These are phyloP conservation scores for Oryza australiensis DNA, from an alignment of 176 grass and related monocot genomes.

Conservation along the genomic window DNA sequence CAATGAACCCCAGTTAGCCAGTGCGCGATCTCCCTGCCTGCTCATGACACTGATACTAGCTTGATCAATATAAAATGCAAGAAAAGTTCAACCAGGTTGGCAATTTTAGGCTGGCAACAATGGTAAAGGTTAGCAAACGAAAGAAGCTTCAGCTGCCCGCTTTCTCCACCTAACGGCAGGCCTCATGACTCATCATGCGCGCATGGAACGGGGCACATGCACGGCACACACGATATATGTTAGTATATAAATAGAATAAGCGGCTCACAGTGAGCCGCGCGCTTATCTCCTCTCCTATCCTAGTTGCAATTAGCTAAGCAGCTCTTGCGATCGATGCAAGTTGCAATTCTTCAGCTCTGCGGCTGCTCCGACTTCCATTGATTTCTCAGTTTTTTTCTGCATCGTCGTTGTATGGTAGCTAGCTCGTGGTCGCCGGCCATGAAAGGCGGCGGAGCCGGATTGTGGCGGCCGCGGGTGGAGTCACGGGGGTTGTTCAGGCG, in stretches of 20 bases:
- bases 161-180: background rate
- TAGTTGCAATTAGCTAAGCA: background rate
- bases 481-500: slow-evolving; percentile 30
- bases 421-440: slow-evolving; percentile 17
- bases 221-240: background rate
- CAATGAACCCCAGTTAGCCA: too few species aligned
- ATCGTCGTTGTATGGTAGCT: too few species aligned
- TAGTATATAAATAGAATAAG: background rate
- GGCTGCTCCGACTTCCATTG: background rate
- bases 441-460: slow-evolving; percentile 35
- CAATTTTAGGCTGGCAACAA: background rate
- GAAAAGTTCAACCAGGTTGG: background rate
- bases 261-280: too few species aligned
- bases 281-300: too few species aligned
- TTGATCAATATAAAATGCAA: background rate
- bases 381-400: too few species aligned
- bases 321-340: too few species aligned
- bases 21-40: background rate
- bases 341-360: too few species aligned
- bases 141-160: background rate
- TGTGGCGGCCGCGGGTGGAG: slow-evolving; percentile 40
- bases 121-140: background rate
- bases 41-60: background rate
- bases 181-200: background rate
- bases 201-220: background rate